Base-by-base conservation (phyloP, 73 alveolate species). In the Uronychia binucleata region DNA sequence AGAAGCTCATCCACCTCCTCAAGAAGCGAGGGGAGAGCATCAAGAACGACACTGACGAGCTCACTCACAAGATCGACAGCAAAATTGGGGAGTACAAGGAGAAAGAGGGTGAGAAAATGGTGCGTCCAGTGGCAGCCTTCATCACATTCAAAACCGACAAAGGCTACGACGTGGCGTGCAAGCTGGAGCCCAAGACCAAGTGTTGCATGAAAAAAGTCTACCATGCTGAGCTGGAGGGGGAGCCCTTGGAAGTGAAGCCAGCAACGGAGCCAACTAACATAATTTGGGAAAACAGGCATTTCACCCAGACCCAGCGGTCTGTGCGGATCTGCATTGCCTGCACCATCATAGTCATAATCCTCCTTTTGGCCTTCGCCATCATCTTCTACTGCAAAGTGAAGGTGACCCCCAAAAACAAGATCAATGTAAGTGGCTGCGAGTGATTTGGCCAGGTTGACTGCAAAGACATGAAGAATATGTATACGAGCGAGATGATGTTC, bases 281-380 rank as follows among this genome's bases (percentile, higher is more conserved):
- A 74, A 79, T 88, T 8, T 88, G 94, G 94, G 94, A 88, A 34
- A 88, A 88, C 58, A 80, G 89, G 57, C 89, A 88, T 58, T 59
- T 78, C 13, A 88, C 94, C 25, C 19, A 57, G 11, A n/a, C 67
- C 19, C 5, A 19, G 19, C 5, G 67, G 19, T 46, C 67, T 19
- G 5, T 5, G n/a, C 5, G 19, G n/a, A 46, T 46, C 19, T 5
- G n/a, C 19, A 19, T 19, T 46, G 67, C 67, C 67, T 11, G 5
- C 19, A 46, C 67, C 19, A 46, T 46, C 67, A 46, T 46, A 5
- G 19, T 46, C 67, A 46, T 46, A 11, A 46, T 46, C 19, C 67
- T 46, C 67, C 19, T 46, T 5, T 11, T 46, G n/a, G 67, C 67
- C 19, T 46, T 46, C 67, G 5, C 19, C 67, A 5, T 46, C n/a